A percentile compares a stretch with the other conserved stretches of the same genome.
phyloP scores from a whole-genome alignment of 306 rosid genomes.

The Glycine tomentella region DNA sequence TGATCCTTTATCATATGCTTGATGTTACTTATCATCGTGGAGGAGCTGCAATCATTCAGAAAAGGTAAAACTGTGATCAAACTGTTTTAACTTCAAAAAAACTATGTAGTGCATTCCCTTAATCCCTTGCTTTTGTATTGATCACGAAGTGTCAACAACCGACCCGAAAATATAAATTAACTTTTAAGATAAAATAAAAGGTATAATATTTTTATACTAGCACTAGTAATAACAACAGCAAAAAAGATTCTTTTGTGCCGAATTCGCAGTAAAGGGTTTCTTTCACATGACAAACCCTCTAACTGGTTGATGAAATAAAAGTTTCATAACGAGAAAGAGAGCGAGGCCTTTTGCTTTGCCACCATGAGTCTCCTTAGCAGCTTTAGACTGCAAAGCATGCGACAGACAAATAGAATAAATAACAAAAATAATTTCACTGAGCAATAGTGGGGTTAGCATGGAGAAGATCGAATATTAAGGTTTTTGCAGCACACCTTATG shows the following conservation, averaged over 20 bases:
- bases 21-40: constrained; percentile 41
- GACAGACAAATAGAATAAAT: neutral
- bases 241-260: neutral
- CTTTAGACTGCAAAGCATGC: constrained; percentile 45
- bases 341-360: constrained; percentile 33
- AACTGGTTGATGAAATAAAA: constrained; percentile 28
- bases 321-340: constrained; percentile 44
- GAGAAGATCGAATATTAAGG: neutral
- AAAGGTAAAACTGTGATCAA: constrained; percentile 11
- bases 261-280: constrained; percentile 38
- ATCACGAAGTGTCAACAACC: neutral
- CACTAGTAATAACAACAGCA: neutral
- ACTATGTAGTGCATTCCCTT: neutral
- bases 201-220: neutral
- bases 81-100: neutral
- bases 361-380: neutral
- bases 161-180: neutral
- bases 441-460: neutral
- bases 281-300: constrained; percentile 30
- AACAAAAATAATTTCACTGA: neutral
- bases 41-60: constrained; percentile 28
- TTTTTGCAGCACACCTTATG: constrained; percentile 7
- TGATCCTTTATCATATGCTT: constrained; percentile 39
- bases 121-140: neutral
- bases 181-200: neutral